Evolutionary conservation across 2,329 filamentous ascomycete species (phyloP).

Genomic region (Talaromyces sp.): DNA sequence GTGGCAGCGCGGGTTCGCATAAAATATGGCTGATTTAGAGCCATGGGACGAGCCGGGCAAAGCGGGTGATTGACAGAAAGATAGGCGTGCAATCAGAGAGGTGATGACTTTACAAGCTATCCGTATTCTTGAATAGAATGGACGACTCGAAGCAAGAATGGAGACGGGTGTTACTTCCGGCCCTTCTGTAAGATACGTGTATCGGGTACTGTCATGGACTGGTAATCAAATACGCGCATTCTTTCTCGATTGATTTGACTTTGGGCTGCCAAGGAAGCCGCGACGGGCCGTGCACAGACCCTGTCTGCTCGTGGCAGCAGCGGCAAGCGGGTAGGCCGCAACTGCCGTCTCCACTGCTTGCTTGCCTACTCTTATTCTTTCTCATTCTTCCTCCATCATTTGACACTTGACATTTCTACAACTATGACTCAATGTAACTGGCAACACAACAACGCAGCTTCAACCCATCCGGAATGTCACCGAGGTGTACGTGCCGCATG

Average conservation of each 20-base stretch:
- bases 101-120: not conserved
- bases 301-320: not conserved
- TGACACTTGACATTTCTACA: not conserved
- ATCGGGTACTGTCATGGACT: not conserved
- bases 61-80: not conserved
- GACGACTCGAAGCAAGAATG: not conserved
- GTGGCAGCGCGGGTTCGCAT: not conserved
- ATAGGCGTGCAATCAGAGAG: not conserved
- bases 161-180: not conserved
- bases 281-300: slow-evolving; percentile 4
- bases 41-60: not conserved
- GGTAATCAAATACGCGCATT: slow-evolving; percentile 1
- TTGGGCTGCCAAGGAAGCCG: not conserved
- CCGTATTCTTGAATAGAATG: not conserved
- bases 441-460: not conserved
- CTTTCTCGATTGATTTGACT: not conserved
- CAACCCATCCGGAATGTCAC: not conserved
- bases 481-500: slow-evolving; percentile 2
- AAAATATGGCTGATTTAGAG: not conserved
- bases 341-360: not conserved
- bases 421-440: not conserved
- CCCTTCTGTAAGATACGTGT: not conserved
- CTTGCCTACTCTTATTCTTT: not conserved
- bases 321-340: slow-evolving; percentile 1
- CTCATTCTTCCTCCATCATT: not conserved